Evolutionary conservation across 225 moss, liverwort and hornwort species (phyloP), one percentile per base, ranked within the genome.

Genomic region (Bryoerythrophyllum caledonicum): DNA sequence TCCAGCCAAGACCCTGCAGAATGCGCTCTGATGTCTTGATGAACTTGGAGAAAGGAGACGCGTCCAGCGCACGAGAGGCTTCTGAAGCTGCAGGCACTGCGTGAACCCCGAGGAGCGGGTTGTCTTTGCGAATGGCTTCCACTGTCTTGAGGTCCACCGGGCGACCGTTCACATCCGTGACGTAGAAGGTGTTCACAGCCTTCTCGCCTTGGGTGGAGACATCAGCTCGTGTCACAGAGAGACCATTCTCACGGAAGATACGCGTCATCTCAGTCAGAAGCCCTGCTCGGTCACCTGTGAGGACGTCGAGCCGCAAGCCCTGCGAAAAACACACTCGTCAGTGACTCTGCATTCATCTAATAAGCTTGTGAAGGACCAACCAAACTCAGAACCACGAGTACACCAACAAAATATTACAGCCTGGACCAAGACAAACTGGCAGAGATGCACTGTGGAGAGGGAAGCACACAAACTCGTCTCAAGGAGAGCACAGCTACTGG

Each of bases 151-250:
- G 78, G 77, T 89, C 86, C 28, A 89, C 89, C 73, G 86, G 79
- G 32, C 57, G 73, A 56, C 86, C 89, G 67, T 73, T 76, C n/a
- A 79, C 77, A 44, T 86, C 82, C 54, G 86, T 84, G 57, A 89
- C 86, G 68, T 89, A 89, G 65, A 89, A 89, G 38, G 84, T 82
- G 65, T 89, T 87, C 64, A 89, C 82, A 67, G 89, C 89, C 70
- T 83, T 81, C 58, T 83, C 83, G 69, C 20, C 84, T 82, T 82
- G 81, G 14, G 89, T 89, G 37, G 84, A 77, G 59, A 89, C 89
- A 65, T 90, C 89, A 13, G 87, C 89, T 43, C 87, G 84, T 10
- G 84, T 84, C 12, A 89, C 86, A 17, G 89, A 87, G n/a, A 89
- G 78, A 26, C 89, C 89, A 49, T 89, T 84, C 62, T 89, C 86